Evolutionary conservation across 2,329 filamentous ascomycete species (phyloP), one percentile per base, ranked within the genome.

Genomic region (Aspergillus fumigatus): DNA sequence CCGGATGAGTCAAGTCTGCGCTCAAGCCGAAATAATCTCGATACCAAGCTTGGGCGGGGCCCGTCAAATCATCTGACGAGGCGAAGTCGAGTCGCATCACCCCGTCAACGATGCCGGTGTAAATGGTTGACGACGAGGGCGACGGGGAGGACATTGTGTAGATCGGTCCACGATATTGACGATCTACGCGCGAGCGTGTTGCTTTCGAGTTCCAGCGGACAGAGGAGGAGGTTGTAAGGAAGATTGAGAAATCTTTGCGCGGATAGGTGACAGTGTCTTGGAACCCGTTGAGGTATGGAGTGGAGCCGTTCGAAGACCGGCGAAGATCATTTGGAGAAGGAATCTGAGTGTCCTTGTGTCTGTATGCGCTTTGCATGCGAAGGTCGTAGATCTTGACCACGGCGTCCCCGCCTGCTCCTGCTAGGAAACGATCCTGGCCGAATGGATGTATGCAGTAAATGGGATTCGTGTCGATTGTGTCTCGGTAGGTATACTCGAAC

Each of bases 381-480:
- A 88, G 66, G 62, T 88, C 84, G 61, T 85, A 88, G 4, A 86
- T 73, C 62, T 87, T 87, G 48, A 88, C 70, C 51, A 86, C 75
- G 48, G 78, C 80, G 67, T 87, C 82, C 50, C 80, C 77, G 3
- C 80, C 79, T 1, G 80, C 79, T 25, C 85, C 85, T 10, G 80
- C 82, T 8, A 86, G 66, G 54, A 88, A 79, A 2, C 79, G 76
- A 61, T 86, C 80, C 21, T 79, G 77, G 1, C 82, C 82, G 51
- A 85, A 79, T 0, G 80, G 72, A 1, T 82, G 77, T 17, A 88
- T 75, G 21, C 82, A 82, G 65, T 86, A 86, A 6, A 86, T 78
- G 0, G 83, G 75, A 19, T 81, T 82, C 58, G 81, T 76, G 61
- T 87, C 84, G 3, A 82, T 81, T 1, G 78, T 74, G 63, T 87